phyloP scores from a whole-genome alignment of 192 early-diverging fungal genomes.

The Phlyctochytrium arcticum region DNA sequence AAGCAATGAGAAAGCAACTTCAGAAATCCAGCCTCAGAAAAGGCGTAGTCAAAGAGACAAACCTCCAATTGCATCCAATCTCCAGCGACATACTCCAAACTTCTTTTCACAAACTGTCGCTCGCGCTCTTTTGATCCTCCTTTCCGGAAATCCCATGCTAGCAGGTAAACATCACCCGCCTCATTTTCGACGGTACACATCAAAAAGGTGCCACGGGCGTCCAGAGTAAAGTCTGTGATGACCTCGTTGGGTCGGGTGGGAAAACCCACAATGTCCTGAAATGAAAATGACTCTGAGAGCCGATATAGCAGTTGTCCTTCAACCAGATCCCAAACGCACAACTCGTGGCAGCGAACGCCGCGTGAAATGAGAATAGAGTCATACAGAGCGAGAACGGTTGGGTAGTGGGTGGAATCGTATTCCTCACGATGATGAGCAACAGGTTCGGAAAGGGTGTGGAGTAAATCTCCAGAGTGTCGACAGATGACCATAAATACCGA shows the following conservation, averaged over 20 bases:
- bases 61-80: conserved; percentile 26
- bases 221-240: conserved; percentile 35
- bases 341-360: conserved; percentile 29
- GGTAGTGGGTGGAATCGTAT: conserved; percentile 25
- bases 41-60: no score
- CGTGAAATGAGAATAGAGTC: conserved; percentile 28
- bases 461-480: not conserved
- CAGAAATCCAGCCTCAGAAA: not conserved
- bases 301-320: conserved; percentile 27
- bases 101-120: conserved; percentile 30
- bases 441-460: conserved; percentile 17
- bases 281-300: conserved; percentile 16
- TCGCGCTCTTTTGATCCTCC: not conserved
- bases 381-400: conserved; percentile 32
- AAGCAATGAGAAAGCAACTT: not conserved
- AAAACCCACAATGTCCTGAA: conserved; percentile 12
- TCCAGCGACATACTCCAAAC: conserved; percentile 21
- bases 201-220: conserved; percentile 20
- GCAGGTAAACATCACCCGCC: conserved; percentile 28
- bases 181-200: conserved; percentile 31
- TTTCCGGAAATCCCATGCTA: conserved; percentile 31
- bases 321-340: conserved; percentile 29
- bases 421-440: conserved; percentile 16
- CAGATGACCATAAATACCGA: conserved; percentile 24
- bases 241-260: conserved; percentile 23